Evolutionary conservation across 2,329 filamentous ascomycete genomes (phyloP).

Genomic region (Dothistroma septosporum): DNA sequence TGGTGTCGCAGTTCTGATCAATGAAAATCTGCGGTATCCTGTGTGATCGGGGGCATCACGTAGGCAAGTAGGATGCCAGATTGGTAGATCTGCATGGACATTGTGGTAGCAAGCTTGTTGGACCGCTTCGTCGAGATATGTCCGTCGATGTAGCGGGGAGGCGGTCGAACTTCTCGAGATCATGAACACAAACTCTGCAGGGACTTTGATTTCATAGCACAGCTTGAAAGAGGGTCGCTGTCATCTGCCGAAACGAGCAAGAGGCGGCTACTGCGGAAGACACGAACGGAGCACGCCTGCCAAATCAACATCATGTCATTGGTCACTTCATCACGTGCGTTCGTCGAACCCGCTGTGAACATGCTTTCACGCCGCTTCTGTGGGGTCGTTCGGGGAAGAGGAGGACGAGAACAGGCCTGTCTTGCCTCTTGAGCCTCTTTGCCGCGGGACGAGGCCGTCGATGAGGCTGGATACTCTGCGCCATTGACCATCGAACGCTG

Average conservation of each 20-base stretch:
- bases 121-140: no score
- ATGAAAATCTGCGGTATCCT: no score
- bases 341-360: not conserved
- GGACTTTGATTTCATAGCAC: no score
- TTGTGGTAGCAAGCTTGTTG: no score
- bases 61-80: no score
- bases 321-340: not conserved
- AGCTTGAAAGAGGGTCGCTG: not conserved
- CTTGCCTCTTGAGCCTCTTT: slow-evolving; percentile 1
- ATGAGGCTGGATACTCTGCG: slow-evolving; percentile 1
- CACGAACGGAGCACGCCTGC: not conserved
- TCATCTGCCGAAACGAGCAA: not conserved
- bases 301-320: not conserved
- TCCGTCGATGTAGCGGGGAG: no score
- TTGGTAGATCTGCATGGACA: no score
- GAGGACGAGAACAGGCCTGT: not conserved
- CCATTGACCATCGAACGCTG: not conserved
- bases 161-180: no score
- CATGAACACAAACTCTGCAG: no score
- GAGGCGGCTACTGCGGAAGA: not conserved
- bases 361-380: not conserved
- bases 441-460: slow-evolving; percentile 4
- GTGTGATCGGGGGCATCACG: no score
- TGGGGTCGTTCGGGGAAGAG: not conserved
- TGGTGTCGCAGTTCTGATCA: no score